Evolutionary conservation across 2,329 filamentous ascomycete genomes (phyloP), one percentile per base, ranked within the genome.

Genomic region (Aspergillus fructus): DNA sequence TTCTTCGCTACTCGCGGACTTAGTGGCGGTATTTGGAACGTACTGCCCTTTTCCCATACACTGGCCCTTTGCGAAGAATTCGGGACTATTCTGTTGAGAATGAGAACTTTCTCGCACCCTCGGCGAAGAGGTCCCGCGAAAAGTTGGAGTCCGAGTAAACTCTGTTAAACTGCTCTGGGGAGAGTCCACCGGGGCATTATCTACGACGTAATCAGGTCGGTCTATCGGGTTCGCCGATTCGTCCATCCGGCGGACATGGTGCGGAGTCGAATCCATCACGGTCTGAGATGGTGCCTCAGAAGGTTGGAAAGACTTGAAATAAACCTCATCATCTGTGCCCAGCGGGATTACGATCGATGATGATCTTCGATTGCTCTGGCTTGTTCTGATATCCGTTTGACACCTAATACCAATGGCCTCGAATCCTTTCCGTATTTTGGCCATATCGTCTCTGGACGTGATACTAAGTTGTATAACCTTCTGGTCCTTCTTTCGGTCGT

Each of bases 281-380:
- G n/a, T 13, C 27, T 46, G 40, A 3, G 19, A 33, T 24, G 34
- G 21, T 15, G n/a, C 17, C 24, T 43, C 33, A 39, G 50, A 37
- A 12, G 43, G 5, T 33, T 39, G 49, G 24, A 30, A 46, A 33
- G 56, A 55, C 41, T 49, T 52, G 11, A 17, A 49, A 39, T 49
- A 12, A 15, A 63, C 24, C 41, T 63, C 58, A 1, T 61, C 58
- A 1, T 42, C 42, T 13, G 42, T 54, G 49, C 64, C 63, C 39
- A 66, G 34, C 2, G 55, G 27, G 39, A 66, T 49, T 17, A 64
- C 6, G 2, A 60, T 41, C 2, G 58, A 62, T 11, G 64, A 66
- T 37, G 56, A 49, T 17, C 52, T 61, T 45, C 58, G 55, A 33
- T 19, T 19, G 4, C 13, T 13, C 41, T 21, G 33, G 11, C 39